Base-by-base conservation (phyloP, 1,139 yeast species). In the Pichia sp. region DNA sequence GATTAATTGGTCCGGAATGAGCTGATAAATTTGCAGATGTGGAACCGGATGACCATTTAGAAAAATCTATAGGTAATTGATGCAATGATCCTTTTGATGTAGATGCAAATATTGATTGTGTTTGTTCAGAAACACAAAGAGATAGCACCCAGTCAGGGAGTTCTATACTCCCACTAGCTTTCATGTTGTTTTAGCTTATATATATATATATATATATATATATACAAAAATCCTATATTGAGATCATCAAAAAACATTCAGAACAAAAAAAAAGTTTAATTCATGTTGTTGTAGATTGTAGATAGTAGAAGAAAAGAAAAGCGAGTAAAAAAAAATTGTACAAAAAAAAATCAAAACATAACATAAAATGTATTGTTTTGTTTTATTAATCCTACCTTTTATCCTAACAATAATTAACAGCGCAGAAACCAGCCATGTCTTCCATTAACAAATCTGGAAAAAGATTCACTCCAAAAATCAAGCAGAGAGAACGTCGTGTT, bases 31-130 rank as follows among this genome's bases (percentile, higher is more conserved):
- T 42, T 11, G 40, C 10, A 9, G 28, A 11, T 6, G 10, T 16
- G 6, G 38, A 5, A 7, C 2, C 6, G 4, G 37, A n/a, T 9
- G 37, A 11, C 31, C 51, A 46, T 26, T 47, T 42, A 3, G 53
- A 26, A 6, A 51, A 38, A 31, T 58, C 61, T 32, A 67, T 44
- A 46, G 72, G 65, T 50, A 67, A 66, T 8, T 69, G 52, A 37
- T 65, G 62, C n/a, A 80, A 46, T 2, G 65, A 55, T 3, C 83
- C 82, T 48, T 70, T 68, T 37, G 80, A 70, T 22, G 74, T 63
- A 0, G 80, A 66, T 0, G 74, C 68, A 37, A 40, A 30, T 2
- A 71, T 68, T 22, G 78, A 55, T 0, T 72, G 71, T 28, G 68
- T 68, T 29, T 60, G 56, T 3, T 54, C 52, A 11, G 70, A 54